Percentiles rank a stretch among this genome's conserved stretches.
Conservation (phyloP, 2,329 filamentous ascomycete genomes). For the Cordyceps farinosa region DNA sequence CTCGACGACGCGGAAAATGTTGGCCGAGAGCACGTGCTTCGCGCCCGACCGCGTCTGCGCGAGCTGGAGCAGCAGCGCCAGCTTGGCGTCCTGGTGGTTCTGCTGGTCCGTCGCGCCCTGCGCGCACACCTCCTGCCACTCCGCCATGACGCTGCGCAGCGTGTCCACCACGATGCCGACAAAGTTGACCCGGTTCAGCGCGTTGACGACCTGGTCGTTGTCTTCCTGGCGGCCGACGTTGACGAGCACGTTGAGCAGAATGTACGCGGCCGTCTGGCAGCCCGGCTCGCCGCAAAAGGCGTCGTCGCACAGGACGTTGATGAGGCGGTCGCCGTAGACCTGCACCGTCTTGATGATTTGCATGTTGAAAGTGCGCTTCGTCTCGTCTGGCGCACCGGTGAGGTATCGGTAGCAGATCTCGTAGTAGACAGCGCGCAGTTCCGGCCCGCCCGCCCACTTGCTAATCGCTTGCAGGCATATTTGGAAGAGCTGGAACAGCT, state of each 20-base stretch:
- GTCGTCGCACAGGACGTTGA: conserved; percentile 89
- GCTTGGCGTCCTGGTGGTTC: conserved; percentile 63
- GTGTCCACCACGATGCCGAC: conserved; percentile 86
- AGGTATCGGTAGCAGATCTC: conserved; percentile 87
- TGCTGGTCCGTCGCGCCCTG: conserved; percentile 40
- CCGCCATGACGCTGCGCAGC: conserved; percentile 70
- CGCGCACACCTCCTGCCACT: conserved; percentile 58
- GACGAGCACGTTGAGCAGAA: conserved; percentile 77
- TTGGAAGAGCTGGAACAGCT: conserved; percentile 88
- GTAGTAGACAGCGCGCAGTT: conserved; percentile 81
- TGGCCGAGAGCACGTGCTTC: conserved; percentile 80
- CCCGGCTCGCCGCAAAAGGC: conserved; percentile 78
- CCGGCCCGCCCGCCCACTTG: conserved; percentile 65
- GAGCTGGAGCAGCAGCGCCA: conserved; percentile 79
- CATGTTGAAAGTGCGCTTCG: conserved; percentile 43
- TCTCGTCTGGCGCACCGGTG: conserved; percentile 60
- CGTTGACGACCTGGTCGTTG: conserved; percentile 71
- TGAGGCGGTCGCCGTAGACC: conserved; percentile 67
- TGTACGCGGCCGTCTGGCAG: conserved; percentile 80
- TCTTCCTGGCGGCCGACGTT: conserved; percentile 68
- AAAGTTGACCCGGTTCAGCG: conserved; percentile 83
- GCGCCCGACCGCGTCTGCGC: conserved; percentile 83
- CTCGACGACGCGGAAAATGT: conserved; percentile 77
- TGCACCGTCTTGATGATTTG: conserved; percentile 71
- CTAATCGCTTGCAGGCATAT: conserved; percentile 76